A percentile compares a stretch with the other conserved stretches of the same genome.
Conservation (phyloP, 345 rosid genomes). For the Luvunga scandens region DNA sequence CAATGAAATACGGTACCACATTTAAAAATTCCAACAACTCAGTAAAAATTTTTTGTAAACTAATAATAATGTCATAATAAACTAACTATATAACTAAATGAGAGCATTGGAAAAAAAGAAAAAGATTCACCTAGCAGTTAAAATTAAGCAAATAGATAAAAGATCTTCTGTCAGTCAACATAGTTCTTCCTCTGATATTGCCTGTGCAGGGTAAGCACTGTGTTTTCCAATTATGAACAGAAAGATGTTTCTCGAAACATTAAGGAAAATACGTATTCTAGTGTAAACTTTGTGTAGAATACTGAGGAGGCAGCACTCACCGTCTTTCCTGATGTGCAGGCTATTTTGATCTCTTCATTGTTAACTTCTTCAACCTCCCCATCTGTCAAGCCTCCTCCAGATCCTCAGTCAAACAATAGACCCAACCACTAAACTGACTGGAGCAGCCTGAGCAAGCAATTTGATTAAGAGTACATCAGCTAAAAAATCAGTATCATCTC, state of each 20-base stretch:
- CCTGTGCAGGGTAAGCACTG: too few relatives aligned
- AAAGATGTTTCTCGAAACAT: neutral
- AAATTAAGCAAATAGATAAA: neutral
- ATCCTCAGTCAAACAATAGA: slow-evolving; percentile 86
- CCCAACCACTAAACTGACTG: slow-evolving; percentile 52
- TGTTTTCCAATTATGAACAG: neutral
- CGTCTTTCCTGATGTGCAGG: slow-evolving; percentile 58
- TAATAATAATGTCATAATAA: neutral
- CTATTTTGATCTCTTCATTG: slow-evolving; percentile 53
- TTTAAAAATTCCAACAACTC: neutral
- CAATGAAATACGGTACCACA: neutral
- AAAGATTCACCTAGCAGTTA: neutral
- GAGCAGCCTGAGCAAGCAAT: slow-evolving; percentile 48
- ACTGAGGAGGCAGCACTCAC: slow-evolving; percentile 40
- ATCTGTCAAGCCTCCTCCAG: slow-evolving; percentile 75
- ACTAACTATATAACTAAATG: neutral
- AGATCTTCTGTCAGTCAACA: neutral
- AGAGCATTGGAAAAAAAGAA: neutral
- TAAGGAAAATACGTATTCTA: neutral
- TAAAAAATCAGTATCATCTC: neutral
- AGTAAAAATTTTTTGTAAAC: too few relatives aligned
- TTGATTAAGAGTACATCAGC: slow-evolving; percentile 12
- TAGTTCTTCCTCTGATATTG: too few relatives aligned
- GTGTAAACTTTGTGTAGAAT: neutral
- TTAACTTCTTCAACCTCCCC: slow-evolving; percentile 71